Base-by-base conservation (phyloP, 164 flowering plant genomes). In the Aristolochia californica region DNA sequence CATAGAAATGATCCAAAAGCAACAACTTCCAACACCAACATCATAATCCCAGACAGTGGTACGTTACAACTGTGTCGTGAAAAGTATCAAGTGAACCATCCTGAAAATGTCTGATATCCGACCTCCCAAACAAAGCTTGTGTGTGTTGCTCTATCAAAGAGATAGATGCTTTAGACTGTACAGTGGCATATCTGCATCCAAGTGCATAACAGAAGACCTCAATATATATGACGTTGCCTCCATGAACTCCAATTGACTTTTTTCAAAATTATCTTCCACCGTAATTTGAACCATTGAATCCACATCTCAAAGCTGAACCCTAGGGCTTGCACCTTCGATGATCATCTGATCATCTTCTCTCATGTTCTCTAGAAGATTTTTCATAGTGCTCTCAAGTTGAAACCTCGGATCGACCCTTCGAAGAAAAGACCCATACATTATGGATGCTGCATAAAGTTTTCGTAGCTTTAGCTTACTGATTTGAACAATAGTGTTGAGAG, bases 381-480 rank as follows among this genome's bases (percentile, higher is more conserved):
- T 80, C 91, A 87, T 78, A 30, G 82, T 69, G 73, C 83, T 76
- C 66, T 88, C 98, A 0, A 91, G 83, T 68, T 88, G 96, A 61
- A 75, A 91, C 53, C 97, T 76, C 59, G 80, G 67, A 64, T 91
- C 96, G 53, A 91, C 98, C 73, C 97, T 72, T 69, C 74, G 78
- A 5, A 91, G 91, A 66, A 91, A 91, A 63, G 88, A 91, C 21
- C 97, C 98, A 55, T 91, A 88, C 94, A 91, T 88, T 34, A 87
- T 82, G 15, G 98, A 88, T 49, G 98, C 96, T 59, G 98, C 98
- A 67, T 91, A 91, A 10, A 91, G 80, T 79, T 91, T 91, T 25
- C 98, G 97, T 22, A 88, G 85, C 67, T 84, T 88, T 25, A 88
- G 76, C 69, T 88, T 91, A 75, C 94, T 82, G 27, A 85, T 88